phyloP scores from a whole-genome alignment of 208 protist species.

The Leishmania martiniquensis region DNA sequence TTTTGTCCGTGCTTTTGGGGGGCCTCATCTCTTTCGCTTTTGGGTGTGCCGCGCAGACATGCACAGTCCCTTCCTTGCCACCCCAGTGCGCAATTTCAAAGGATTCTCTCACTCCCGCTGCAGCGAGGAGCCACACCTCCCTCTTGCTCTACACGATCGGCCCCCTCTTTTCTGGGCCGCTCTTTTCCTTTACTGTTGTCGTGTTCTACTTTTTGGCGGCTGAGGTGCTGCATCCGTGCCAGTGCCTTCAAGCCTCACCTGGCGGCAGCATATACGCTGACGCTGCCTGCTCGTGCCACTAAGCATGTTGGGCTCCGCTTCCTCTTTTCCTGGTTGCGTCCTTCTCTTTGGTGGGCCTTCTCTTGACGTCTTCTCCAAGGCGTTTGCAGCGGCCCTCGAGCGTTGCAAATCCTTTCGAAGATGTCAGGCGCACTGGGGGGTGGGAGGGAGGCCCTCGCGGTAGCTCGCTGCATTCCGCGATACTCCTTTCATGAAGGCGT shows the following conservation, averaged over 20 bases:
- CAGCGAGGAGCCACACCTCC: background rate
- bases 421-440: background rate
- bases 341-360: background rate
- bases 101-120: background rate
- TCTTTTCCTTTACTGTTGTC: background rate
- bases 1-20: background rate
- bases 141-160: background rate
- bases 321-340: background rate
- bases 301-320: background rate
- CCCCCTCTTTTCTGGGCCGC: background rate
- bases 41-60: too few relatives aligned
- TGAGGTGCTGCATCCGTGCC: background rate
- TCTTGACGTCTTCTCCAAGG: background rate
- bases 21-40: background rate
- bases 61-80: background rate
- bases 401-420: background rate
- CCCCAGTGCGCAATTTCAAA: background rate
- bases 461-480: background rate
- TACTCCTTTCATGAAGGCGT: background rate
- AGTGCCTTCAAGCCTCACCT: background rate
- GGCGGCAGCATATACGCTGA: background rate
- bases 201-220: background rate
- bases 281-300: background rate
- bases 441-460: background rate
- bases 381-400: background rate